Evolutionary conservation across 2,329 filamentous ascomycete genomes (phyloP).

Genomic region (Aureobasidium uvarum): DNA sequence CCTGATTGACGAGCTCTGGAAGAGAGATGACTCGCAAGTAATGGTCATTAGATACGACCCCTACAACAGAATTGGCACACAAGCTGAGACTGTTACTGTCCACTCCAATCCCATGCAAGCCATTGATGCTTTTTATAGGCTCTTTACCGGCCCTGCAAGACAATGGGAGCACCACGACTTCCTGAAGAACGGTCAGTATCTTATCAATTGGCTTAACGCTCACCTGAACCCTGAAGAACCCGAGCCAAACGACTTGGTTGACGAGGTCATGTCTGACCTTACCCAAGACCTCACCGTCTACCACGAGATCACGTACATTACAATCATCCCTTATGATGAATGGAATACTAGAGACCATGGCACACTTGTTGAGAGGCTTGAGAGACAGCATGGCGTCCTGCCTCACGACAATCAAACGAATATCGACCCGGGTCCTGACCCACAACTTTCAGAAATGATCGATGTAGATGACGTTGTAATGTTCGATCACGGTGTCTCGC

Average conservation of each 20-base stretch:
- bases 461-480: background rate
- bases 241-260: background rate
- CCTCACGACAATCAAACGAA: background rate
- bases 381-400: background rate
- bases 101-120: background rate
- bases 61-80: background rate
- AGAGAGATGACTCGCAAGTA: background rate
- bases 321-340: background rate
- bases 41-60: background rate
- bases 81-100: background rate
- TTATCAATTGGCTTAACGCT: background rate
- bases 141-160: background rate
- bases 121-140: background rate
- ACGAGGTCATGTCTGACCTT: background rate
- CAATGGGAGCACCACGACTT: background rate
- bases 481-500: background rate
- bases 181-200: background rate
- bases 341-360: background rate
- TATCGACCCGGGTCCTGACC: background rate
- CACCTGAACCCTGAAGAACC: background rate
- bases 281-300: background rate
- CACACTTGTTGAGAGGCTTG: background rate
- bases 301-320: background rate
- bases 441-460: background rate
- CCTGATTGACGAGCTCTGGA: background rate